A percentile compares a stretch with the other conserved stretches of the same genome.
These are phyloP conservation scores for Telopea speciosissima DNA, from an alignment of 177 flowering plant species.

Conservation along the genomic window DNA sequence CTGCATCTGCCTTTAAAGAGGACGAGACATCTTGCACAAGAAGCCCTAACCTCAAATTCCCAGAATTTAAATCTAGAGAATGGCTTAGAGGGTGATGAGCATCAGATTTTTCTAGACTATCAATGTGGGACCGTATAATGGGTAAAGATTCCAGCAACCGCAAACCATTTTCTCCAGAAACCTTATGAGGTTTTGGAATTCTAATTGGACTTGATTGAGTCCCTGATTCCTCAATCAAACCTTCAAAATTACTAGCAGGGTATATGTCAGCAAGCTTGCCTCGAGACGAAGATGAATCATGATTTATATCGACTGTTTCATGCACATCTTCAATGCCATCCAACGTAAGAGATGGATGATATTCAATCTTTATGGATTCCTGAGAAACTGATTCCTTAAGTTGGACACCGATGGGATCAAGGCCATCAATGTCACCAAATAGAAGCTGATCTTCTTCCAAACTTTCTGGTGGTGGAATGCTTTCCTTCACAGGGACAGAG, in stretches of 20 bases:
- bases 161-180: slow-evolving; percentile 20
- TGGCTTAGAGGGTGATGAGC: slow-evolving; percentile 32
- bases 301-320: slow-evolving; percentile 8
- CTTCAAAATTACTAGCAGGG: background rate
- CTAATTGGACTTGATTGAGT: slow-evolving; percentile 22
- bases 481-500: background rate
- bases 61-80: slow-evolving; percentile 48
- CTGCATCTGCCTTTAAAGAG: slow-evolving; percentile 19
- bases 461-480: slow-evolving; percentile 18
- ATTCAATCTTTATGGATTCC: slow-evolving; percentile 22
- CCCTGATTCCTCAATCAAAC: background rate
- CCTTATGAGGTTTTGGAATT: slow-evolving; percentile 26
- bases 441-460: slow-evolving; percentile 53
- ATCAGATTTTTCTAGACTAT: slow-evolving; percentile 20
- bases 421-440: slow-evolving; percentile 45
- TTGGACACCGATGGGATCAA: slow-evolving; percentile 13
- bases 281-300: slow-evolving; percentile 15
- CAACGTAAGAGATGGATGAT: slow-evolving; percentile 7
- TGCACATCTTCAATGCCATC: slow-evolving; percentile 24
- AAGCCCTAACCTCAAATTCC: slow-evolving; percentile 21
- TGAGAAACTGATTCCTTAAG: slow-evolving; percentile 12
- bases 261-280: slow-evolving; percentile 6
- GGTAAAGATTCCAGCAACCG: slow-evolving; percentile 56
- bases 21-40: slow-evolving; percentile 20
- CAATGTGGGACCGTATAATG: slow-evolving; percentile 28